Percentiles rank a stretch among this genome's conserved stretches.
These are phyloP conservation scores for Ophiobolus disseminans DNA, from an alignment of 2,329 filamentous ascomycete species.

Conservation along the genomic window DNA sequence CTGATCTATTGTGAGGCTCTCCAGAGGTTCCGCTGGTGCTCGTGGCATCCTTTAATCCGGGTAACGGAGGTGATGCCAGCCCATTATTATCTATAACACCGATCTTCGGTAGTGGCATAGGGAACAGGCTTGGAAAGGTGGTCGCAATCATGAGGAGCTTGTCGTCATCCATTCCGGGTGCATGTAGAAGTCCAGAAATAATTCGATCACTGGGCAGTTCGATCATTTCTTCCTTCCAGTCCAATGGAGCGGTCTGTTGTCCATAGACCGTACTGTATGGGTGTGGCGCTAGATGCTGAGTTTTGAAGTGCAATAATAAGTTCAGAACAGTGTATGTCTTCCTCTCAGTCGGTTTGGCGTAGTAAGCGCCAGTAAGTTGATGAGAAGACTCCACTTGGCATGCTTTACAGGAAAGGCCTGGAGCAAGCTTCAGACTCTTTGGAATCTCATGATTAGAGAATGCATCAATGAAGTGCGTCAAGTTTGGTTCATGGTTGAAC, in stretches of 20 bases:
- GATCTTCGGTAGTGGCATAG: conserved; percentile 53
- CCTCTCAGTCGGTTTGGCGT: conserved; percentile 48
- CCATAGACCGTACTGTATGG: conserved; percentile 31
- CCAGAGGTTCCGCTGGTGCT: conserved; percentile 24
- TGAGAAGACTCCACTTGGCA: conserved; percentile 43
- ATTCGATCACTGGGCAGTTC: conserved; percentile 62
- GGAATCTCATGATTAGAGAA: conserved; percentile 52
- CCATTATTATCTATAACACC: conserved; percentile 44
- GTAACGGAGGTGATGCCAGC: conserved; percentile 34
- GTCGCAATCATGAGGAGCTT: conserved; percentile 61
- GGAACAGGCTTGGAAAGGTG: conserved; percentile 57
- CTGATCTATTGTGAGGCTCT: conserved; percentile 27
- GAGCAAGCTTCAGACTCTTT: conserved; percentile 52
- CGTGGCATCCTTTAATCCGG: conserved; percentile 38
- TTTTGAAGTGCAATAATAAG: conserved; percentile 66
- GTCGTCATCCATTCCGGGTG: conserved; percentile 63
- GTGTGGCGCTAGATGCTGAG: conserved; percentile 57
- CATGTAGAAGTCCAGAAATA: conserved; percentile 58
- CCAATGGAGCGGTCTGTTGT: conserved; percentile 38
- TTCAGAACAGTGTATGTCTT: conserved; percentile 57
- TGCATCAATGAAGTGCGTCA: conserved; percentile 62
- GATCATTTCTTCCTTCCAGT: conserved; percentile 69
- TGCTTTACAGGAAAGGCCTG: conserved; percentile 54
- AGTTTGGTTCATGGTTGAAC: conserved; percentile 64
- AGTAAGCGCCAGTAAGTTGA: conserved; percentile 37